Evolutionary conservation across 83 land plant species (phyloP).

Genomic region (Diphasiastrum complanatum): DNA sequence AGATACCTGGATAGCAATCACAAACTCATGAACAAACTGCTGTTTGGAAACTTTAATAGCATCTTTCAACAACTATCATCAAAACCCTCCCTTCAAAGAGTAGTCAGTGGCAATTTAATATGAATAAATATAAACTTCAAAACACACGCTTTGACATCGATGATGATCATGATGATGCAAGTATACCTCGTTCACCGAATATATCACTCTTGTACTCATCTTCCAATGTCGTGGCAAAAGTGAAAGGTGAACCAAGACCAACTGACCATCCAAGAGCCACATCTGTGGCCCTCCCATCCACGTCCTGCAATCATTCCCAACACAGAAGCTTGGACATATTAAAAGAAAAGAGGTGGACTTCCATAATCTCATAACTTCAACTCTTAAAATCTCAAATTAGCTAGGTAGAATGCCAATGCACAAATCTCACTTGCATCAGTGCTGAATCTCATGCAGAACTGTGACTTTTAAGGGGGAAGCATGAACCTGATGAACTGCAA

Average conservation of each 20-base stretch:
- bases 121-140: no score
- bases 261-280: constrained; percentile 93
- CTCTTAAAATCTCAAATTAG: no score
- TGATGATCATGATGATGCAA: background rate
- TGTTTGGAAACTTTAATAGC: no score
- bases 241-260: constrained; percentile 92
- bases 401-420: background rate
- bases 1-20: constrained; percentile 47
- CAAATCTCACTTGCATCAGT: no score
- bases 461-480: background rate
- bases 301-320: constrained; percentile 47
- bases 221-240: constrained; percentile 88
- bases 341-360: background rate
- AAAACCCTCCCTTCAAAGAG: no score
- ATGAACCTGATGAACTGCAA: constrained; percentile 87
- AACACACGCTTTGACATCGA: no score
- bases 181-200: constrained; percentile 82
- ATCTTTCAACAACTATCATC: no score
- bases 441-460: no score
- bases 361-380: no score
- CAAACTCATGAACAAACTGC: no score
- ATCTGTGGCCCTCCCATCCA: constrained; percentile 95
- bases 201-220: constrained; percentile 98
- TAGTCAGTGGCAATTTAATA: no score
- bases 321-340: background rate